Conservation (phyloP, 2,329 filamentous ascomycete species). For the Scytalidium sp. region DNA sequence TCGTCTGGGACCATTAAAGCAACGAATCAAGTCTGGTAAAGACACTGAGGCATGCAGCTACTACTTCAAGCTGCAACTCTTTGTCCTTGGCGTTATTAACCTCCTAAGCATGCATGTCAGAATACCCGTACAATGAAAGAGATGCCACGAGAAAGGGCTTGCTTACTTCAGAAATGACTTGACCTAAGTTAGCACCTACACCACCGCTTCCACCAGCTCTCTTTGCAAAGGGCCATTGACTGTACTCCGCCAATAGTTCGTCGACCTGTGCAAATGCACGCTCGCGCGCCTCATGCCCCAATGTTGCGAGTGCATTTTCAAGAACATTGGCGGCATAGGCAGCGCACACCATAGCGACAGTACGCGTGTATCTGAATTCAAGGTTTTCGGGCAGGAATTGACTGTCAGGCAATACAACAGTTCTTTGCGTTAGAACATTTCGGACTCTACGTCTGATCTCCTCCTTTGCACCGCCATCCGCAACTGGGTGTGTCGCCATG, state of each 20-base stretch:
- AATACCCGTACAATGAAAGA: constrained; percentile 2
- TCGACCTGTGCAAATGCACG: constrained; percentile 96
- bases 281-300: constrained; percentile 92
- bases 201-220: constrained; percentile 71
- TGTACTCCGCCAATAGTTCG: constrained; percentile 92
- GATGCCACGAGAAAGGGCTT: neutral
- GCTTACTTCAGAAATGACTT: constrained; percentile 72
- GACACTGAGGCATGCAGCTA: constrained; percentile 93
- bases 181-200: constrained; percentile 88
- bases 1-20: constrained; percentile 53
- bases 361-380: constrained; percentile 90
- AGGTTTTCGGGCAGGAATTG: constrained; percentile 92
- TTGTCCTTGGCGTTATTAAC: constrained; percentile 84
- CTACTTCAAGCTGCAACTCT: constrained; percentile 95
- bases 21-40: constrained; percentile 97
- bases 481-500: constrained; percentile 98
- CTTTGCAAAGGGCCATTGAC: constrained; percentile 93
- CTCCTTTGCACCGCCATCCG: constrained; percentile 94
- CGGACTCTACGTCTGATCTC: constrained; percentile 92
- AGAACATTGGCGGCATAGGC: constrained; percentile 97
- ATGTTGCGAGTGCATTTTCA: constrained; percentile 91
- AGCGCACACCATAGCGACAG: constrained; percentile 94
- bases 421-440: constrained; percentile 89
- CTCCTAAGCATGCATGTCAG: constrained; percentile 48
- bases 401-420: constrained; percentile 80